phyloP scores from a whole-genome alignment of 31 red algal species.

The Endocladia muricata region DNA sequence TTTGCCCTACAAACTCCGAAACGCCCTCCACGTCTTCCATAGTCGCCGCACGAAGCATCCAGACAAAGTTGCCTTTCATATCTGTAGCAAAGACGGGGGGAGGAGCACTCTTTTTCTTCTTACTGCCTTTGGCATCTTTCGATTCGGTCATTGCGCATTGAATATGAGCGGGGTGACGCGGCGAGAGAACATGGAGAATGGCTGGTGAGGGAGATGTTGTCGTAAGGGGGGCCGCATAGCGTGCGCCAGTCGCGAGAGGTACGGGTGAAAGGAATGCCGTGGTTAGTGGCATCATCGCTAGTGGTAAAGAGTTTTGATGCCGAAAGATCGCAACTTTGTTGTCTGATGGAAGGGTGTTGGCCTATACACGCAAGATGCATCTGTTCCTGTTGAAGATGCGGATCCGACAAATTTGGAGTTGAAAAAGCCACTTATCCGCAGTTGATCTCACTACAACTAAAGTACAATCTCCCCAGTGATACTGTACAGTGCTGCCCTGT shows the following conservation, averaged over 20 bases:
- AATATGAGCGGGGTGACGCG: conserved; percentile 25
- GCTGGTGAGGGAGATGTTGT: background rate
- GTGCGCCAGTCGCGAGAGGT: background rate
- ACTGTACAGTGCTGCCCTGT: too few relatives aligned
- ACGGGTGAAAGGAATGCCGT: background rate
- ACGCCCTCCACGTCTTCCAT: conserved; percentile 23
- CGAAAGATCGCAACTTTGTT: too few relatives aligned
- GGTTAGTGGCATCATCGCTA: too few relatives aligned
- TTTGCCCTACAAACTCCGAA: background rate
- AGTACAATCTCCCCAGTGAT: too few relatives aligned
- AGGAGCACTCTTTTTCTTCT: conserved; percentile 48
- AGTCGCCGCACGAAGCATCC: conserved; percentile 30
- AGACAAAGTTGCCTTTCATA: conserved; percentile 58
- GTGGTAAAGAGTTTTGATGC: too few relatives aligned
- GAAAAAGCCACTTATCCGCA: too few relatives aligned
- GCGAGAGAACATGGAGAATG: background rate
- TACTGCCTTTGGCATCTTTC: conserved; percentile 11
- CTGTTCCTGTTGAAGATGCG: too few relatives aligned
- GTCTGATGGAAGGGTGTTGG: too few relatives aligned
- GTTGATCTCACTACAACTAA: too few relatives aligned
- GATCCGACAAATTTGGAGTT: too few relatives aligned
- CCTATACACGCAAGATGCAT: too few relatives aligned
- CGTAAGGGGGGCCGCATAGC: background rate
- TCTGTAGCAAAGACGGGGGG: conserved; percentile 32
- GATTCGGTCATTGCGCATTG: background rate